Evolutionary conservation across 2,329 filamentous ascomycete genomes (phyloP).

Genomic region (Fulvia fulva): DNA sequence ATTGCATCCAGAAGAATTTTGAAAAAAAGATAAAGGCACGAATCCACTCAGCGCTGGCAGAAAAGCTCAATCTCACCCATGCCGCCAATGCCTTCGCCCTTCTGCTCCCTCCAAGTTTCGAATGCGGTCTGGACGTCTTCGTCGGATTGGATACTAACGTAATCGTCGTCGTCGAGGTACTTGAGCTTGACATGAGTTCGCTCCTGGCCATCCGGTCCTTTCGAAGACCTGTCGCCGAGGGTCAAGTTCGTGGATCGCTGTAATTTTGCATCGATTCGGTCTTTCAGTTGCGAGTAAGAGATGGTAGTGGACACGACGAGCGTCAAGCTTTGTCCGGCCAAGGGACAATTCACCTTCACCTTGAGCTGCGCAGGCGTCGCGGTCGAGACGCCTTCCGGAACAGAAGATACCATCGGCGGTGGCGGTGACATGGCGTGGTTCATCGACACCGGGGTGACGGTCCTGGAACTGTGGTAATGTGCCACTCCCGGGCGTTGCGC

Average conservation of each 20-base stretch:
- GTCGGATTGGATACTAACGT: constrained; percentile 88
- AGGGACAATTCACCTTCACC: constrained; percentile 81
- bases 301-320: constrained; percentile 97
- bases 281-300: constrained; percentile 85
- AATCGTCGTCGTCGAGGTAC: constrained; percentile 90
- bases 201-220: constrained; percentile 13
- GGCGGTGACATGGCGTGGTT: constrained; percentile 13
- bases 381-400: constrained; percentile 43
- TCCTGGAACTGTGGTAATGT: constrained; percentile 33
- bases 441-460: constrained; percentile 37
- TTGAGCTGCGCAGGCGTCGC: constrained; percentile 67
- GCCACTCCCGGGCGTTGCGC: constrained; percentile 14
- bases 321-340: constrained; percentile 82
- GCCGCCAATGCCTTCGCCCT: constrained; percentile 58
- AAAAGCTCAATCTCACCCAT: constrained; percentile 89
- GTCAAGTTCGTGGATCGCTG: constrained; percentile 79
- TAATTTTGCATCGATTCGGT: constrained; percentile 93
- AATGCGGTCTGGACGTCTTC: constrained; percentile 97
- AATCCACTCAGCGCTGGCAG: constrained; percentile 53
- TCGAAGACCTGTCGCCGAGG: constrained; percentile 62
- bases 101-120: constrained; percentile 83
- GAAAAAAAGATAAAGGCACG: neutral
- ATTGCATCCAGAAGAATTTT: neutral
- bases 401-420: constrained; percentile 12
- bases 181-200: constrained; percentile 68